Evolutionary conservation across 169 alveolate genomes (phyloP), one percentile per base, ranked within the genome.

Genomic region (Plasmodium malariae): DNA sequence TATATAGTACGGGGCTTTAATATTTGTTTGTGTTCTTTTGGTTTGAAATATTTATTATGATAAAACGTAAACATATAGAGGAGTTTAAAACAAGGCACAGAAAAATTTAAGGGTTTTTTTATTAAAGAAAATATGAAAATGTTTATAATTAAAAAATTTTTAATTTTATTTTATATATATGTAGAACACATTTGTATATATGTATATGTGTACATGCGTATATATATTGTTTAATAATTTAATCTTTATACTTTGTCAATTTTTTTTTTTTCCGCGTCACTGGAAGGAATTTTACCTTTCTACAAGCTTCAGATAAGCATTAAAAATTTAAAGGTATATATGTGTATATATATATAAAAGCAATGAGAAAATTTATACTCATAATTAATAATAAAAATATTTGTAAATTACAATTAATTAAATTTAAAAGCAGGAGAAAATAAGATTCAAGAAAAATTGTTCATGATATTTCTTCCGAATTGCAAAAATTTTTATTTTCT

Each of bases 381-480:
- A 24, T 36, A 36, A 17, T 45, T 48, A n/a, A 32, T n/a, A 70
- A 24, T 36, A 45, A 70, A 36, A 51, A 70, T 36, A 24, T 2
- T 70, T 70, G 40, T 55, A 51, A 70, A 26, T 6, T 34, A 48
- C 34, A 14, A 17, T 70, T 36, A 17, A 4, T 57, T 57, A 48
- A 73, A 73, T 21, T 57, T 32, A 14, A 62, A 78, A 78, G 28
- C 32, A 62, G 48, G 21, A 78, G 73, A 12, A 78, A 78, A 78
- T 78, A 78, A 24, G 78, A 34, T 78, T 57, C 48, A 55, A 28
- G 54, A 63, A 43, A 65, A 65, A 62, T 43, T 55, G 76, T 24
- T 78, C 89, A 28, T 74, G 32, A 48, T 68, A 68, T 78, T 78
- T 62, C 63, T 62, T 49, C 43, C 63, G 54, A 55, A 55, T 21